Evolutionary conservation across 2,329 filamentous ascomycete genomes (phyloP).

Genomic region (Geosmithia morbida): DNA sequence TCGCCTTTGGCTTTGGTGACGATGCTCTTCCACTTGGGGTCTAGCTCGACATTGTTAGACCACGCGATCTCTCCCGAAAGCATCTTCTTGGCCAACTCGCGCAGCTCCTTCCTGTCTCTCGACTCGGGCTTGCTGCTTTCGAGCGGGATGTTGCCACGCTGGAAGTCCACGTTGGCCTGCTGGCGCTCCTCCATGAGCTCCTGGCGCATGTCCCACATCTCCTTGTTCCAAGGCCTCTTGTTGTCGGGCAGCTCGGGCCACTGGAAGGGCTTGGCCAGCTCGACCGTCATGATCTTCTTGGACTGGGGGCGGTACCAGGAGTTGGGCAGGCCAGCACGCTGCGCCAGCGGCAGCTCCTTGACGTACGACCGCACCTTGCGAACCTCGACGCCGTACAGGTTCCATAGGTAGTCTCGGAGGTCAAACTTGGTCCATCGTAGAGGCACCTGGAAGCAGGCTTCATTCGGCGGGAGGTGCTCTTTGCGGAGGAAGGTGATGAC

Average conservation of each 20-base stretch:
- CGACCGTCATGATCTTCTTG: conserved; percentile 88
- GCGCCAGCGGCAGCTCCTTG: conserved; percentile 45
- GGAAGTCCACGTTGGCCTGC: conserved; percentile 21
- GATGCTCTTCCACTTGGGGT: conserved; percentile 29
- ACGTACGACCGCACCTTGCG: conserved; percentile 64
- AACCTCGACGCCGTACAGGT: conserved; percentile 66
- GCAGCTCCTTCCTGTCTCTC: conserved; percentile 31
- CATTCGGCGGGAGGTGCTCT: conserved; percentile 57
- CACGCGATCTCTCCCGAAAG: conserved; percentile 47
- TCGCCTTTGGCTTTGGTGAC: conserved; percentile 10
- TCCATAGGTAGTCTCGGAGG: conserved; percentile 83
- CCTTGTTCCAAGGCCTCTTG: conserved; percentile 48
- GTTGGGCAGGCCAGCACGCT: conserved; percentile 30
- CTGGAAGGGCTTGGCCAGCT: conserved; percentile 75
- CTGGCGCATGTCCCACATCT: conserved; percentile 38
- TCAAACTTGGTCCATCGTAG: conserved; percentile 93
- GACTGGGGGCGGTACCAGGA: conserved; percentile 56
- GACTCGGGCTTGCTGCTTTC: conserved; percentile 26
- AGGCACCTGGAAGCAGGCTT: conserved; percentile 82
- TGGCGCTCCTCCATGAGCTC: conserved; percentile 31
- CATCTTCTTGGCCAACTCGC: conserved; percentile 44
- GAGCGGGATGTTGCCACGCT: conserved; percentile 19
- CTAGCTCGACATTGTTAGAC: conserved; percentile 31
- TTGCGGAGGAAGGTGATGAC: conserved; percentile 64
- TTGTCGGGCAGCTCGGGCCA: conserved; percentile 63